Evolutionary conservation across 2,329 filamentous ascomycete genomes (phyloP).

Genomic region (Sporothrix pallida): DNA sequence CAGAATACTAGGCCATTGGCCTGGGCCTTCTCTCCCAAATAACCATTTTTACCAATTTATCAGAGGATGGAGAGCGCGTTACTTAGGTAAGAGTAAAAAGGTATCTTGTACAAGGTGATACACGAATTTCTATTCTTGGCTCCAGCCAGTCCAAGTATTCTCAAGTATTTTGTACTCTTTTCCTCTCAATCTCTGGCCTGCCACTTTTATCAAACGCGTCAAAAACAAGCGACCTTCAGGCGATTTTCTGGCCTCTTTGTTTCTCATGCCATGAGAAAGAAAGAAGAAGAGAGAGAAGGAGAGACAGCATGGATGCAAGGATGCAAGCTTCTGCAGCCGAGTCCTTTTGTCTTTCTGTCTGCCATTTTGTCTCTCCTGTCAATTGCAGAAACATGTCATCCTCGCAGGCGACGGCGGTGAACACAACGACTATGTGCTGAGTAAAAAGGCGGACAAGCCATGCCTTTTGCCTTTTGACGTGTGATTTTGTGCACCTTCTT

Average conservation of each 20-base stretch:
- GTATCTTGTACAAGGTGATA: slow-evolving; percentile 4
- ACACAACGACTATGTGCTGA: too few species aligned
- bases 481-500: neutral
- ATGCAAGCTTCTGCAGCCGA: slow-evolving; percentile 3
- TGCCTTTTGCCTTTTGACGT: neutral
- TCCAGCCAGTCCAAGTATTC: too few species aligned
- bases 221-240: slow-evolving; percentile 12
- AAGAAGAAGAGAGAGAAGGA: neutral
- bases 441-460: neutral
- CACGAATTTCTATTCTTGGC: neutral
- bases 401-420: neutral
- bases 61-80: neutral
- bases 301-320: neutral
- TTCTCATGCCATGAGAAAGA: neutral
- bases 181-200: neutral
- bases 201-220: slow-evolving; percentile 19
- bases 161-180: slow-evolving; percentile 2
- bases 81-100: neutral
- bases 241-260: neutral
- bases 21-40: neutral
- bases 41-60: slow-evolving; percentile 6
- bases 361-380: neutral
- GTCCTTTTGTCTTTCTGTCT: neutral
- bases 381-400: neutral
- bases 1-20: neutral